Percentiles rank a stretch among this genome's conserved stretches.
These are phyloP conservation scores for Aspergillus sclerotioniger DNA, from an alignment of 495 filamentous ascomycete species.

Conservation along the genomic window DNA sequence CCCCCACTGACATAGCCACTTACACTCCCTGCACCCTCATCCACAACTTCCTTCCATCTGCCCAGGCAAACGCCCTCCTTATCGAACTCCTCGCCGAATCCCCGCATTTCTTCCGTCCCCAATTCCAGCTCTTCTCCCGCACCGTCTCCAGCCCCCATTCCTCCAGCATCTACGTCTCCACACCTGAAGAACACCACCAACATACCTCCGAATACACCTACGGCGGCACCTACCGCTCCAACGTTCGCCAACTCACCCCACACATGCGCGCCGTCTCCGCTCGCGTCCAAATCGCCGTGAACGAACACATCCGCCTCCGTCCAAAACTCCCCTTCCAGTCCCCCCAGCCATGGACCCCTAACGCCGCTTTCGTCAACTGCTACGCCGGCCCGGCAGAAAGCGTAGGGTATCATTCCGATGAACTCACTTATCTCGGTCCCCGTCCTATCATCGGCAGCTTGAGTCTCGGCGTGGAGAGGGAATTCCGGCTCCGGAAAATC, in stretches of 20 bases:
- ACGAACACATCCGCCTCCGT: constrained; percentile 67
- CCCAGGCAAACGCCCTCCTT: constrained; percentile 70
- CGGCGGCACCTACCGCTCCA: constrained; percentile 70
- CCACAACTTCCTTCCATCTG: constrained; percentile 78
- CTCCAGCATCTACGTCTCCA: constrained; percentile 75
- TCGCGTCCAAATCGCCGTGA: constrained; percentile 70
- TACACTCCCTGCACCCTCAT: constrained; percentile 88
- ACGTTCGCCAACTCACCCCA: constrained; percentile 72
- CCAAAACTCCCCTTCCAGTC: constrained; percentile 76
- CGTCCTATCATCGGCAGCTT: constrained; percentile 84
- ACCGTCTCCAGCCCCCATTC: constrained; percentile 81
- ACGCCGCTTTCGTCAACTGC: constrained; percentile 91
- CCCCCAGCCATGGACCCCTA: constrained; percentile 70
- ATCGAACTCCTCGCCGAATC: constrained; percentile 74
- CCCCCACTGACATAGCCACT: constrained; percentile 70
- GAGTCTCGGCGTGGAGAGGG: constrained; percentile 82
- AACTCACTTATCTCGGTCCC: constrained; percentile 90
- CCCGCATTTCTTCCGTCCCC: constrained; percentile 65
- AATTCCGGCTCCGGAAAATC: constrained; percentile 82
- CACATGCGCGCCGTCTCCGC: constrained; percentile 63
- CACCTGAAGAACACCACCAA: constrained; percentile 52
- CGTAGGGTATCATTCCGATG: constrained; percentile 90
- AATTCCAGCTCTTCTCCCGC: constrained; percentile 84
- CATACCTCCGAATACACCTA: constrained; percentile 82
- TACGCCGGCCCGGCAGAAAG: constrained; percentile 76